Evolutionary conservation across 2,329 filamentous ascomycete genomes (phyloP).

Genomic region (Emericellopsis cladophorae): DNA sequence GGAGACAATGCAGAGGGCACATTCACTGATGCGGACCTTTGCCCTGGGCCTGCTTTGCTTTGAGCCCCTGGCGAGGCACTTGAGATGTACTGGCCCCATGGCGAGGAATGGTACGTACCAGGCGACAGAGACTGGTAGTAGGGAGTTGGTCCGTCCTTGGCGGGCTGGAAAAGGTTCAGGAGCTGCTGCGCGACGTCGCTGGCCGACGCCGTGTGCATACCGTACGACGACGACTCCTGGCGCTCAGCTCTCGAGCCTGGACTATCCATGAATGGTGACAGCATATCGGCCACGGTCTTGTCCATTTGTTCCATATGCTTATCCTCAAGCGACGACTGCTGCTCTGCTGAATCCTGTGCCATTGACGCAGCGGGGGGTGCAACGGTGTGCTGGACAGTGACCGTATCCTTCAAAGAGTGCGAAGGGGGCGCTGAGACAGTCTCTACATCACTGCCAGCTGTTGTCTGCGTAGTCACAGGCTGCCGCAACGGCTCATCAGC

Average conservation of each 20-base stretch:
- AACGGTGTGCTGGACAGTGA: too few relatives aligned
- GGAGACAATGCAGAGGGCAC: too few relatives aligned
- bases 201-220: slow-evolving; percentile 38
- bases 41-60: slow-evolving; percentile 3
- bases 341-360: too few relatives aligned
- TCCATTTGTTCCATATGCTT: slow-evolving; percentile 16
- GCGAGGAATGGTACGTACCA: background rate
- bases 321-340: background rate
- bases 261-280: slow-evolving; percentile 34
- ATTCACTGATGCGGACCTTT: background rate
- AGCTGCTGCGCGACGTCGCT: slow-evolving; percentile 23
- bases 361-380: too few relatives aligned
- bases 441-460: background rate
- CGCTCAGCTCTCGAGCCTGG: slow-evolving; percentile 26
- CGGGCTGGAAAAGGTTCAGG: slow-evolving; percentile 1
- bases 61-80: slow-evolving; percentile 4
- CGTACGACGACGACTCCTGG: slow-evolving; percentile 29
- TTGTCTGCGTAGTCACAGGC: too few relatives aligned
- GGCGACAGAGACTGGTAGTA: slow-evolving; percentile 1
- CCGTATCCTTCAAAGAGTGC: too few relatives aligned
- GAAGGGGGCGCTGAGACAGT: background rate
- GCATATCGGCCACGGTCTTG: slow-evolving; percentile 28
- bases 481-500: too few relatives aligned
- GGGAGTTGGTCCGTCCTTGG: slow-evolving; percentile 1
- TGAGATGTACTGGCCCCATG: background rate